A percentile compares a stretch with the other conserved stretches of the same genome.
Conservation (phyloP, 2,329 filamentous ascomycete species). For the Malbranchea zuffiana region DNA sequence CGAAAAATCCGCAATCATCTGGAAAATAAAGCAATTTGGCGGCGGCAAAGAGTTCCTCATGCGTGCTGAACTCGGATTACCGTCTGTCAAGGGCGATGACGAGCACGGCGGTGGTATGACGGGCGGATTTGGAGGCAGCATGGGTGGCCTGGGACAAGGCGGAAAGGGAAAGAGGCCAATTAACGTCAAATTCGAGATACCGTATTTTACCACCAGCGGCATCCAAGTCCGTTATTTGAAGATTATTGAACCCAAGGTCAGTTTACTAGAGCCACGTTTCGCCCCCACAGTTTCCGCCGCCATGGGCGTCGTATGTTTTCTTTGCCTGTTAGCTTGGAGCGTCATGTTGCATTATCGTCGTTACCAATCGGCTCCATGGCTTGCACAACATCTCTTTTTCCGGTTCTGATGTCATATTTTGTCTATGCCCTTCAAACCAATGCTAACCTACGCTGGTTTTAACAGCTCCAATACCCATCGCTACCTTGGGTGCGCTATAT, state of each 20-base stretch:
- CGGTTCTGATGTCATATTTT: too few species aligned
- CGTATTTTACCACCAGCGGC: conserved; percentile 99
- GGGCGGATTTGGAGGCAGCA: conserved; percentile 89
- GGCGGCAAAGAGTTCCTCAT: conserved; percentile 98
- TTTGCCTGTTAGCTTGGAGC: conserved; percentile 1
- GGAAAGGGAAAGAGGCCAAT: conserved; percentile 92
- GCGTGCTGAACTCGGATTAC: conserved; percentile 89
- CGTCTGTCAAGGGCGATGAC: conserved; percentile 88
- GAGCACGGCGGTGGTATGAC: conserved; percentile 96
- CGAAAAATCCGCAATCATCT: conserved; percentile 93
- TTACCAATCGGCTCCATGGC: too few species aligned
- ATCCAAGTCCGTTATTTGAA: conserved; percentile 98
- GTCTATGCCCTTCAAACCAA: too few species aligned
- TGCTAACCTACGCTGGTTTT: too few species aligned
- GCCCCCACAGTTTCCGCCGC: conserved; percentile 4
- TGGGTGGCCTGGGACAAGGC: conserved; percentile 71
- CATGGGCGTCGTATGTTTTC: conserved; percentile 1
- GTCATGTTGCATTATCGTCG: too few species aligned
- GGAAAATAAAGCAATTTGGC: conserved; percentile 99
- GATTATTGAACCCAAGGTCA: conserved; percentile 97
- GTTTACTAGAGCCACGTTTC: too few species aligned
- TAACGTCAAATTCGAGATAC: conserved; percentile 98
- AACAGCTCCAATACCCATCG: conserved; percentile 89
- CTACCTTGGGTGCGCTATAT: conserved; percentile 98
- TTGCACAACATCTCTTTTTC: too few species aligned